phyloP scores from a whole-genome alignment of 2,329 filamentous ascomycete genomes.

The Xylariaceae sp. region DNA sequence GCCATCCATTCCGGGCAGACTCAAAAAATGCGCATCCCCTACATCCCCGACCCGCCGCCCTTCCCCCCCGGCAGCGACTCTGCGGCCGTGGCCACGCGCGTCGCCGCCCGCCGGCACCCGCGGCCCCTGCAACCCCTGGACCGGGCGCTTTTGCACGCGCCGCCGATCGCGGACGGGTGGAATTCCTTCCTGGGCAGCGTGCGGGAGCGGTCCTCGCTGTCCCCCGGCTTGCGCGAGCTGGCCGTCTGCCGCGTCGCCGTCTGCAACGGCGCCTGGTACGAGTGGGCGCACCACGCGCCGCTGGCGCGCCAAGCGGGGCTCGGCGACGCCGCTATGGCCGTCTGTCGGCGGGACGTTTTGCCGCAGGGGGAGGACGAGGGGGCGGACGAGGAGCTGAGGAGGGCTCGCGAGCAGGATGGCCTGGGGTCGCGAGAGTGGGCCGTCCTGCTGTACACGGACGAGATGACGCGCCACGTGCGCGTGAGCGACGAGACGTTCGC shows the following conservation, averaged over 20 bases:
- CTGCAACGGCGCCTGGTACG: constrained; percentile 76
- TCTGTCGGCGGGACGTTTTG: constrained; percentile 15
- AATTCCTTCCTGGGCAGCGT: constrained; percentile 61
- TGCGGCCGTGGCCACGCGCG: constrained; percentile 54
- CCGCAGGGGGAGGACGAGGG: neutral
- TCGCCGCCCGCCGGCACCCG: constrained; percentile 57
- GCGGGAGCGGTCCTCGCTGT: constrained; percentile 44
- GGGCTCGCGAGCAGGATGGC: constrained; percentile 15
- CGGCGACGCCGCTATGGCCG: constrained; percentile 32
- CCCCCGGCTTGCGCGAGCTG: constrained; percentile 60
- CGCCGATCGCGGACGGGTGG: constrained; percentile 68
- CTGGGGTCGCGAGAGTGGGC: constrained; percentile 57
- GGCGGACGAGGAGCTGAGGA: constrained; percentile 19
- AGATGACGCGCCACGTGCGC: constrained; percentile 69
- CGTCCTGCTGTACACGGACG: constrained; percentile 67
- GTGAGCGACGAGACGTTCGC: constrained; percentile 64
- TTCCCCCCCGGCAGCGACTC: constrained; percentile 37
- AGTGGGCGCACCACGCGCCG: constrained; percentile 74
- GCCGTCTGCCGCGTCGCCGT: constrained; percentile 76
- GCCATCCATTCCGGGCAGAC: too few species aligned
- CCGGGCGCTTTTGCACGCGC: constrained; percentile 66
- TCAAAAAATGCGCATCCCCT: constrained; percentile 67
- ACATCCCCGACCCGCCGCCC: constrained; percentile 47
- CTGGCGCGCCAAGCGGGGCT: constrained; percentile 54
- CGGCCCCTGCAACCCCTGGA: constrained; percentile 69